Conservation (phyloP, 1,284 basidiomycete species). For the Mycosarcoma mackinlayi region DNA sequence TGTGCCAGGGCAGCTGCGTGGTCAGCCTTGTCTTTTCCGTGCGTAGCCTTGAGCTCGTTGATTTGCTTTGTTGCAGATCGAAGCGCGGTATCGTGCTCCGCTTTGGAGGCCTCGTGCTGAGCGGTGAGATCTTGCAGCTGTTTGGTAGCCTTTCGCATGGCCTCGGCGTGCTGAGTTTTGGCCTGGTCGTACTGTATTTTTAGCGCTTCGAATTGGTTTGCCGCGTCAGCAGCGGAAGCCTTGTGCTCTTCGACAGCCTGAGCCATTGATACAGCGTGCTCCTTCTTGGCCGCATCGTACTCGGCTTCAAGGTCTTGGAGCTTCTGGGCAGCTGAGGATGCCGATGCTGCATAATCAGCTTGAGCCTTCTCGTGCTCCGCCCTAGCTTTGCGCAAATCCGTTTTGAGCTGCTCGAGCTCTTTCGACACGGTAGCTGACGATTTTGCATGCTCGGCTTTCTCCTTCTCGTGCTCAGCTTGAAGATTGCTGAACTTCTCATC, state of each 20-base stretch:
- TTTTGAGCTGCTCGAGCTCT: constrained; percentile 12
- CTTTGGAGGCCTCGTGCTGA: constrained; percentile 8
- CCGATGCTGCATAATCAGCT: constrained; percentile 4
- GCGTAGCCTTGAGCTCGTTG: constrained; percentile 7
- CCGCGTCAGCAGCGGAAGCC: constrained; percentile 1
- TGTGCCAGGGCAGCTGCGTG: constrained; percentile 8
- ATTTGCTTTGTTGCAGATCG: constrained; percentile 11
- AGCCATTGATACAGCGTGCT: constrained; percentile 2
- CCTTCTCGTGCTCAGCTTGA: constrained; percentile 21
- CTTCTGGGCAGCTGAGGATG: constrained; percentile 3
- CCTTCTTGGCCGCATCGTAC: constrained; percentile 9
- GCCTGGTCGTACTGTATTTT: constrained; percentile 13
- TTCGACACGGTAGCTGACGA: constrained; percentile 2
- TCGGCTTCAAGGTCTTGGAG: constrained; percentile 15
- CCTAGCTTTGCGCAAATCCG: constrained; percentile 4
- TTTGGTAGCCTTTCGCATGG: constrained; percentile 5
- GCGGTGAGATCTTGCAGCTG: constrained; percentile 12
- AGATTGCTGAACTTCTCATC: constrained; percentile 5
- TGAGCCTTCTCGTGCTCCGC: constrained; percentile 13
- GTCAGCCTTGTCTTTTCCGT: constrained; percentile 14
- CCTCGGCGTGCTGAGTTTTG: constrained; percentile 4
- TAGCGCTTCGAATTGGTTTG: constrained; percentile 11
- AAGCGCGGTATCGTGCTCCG: constrained; percentile 7
- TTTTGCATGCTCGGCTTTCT: constrained; percentile 22
- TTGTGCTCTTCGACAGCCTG: constrained; percentile 19